Evolutionary conservation across 179 eudicot genomes (phyloP).

Genomic region (Carnegiea gigantea): DNA sequence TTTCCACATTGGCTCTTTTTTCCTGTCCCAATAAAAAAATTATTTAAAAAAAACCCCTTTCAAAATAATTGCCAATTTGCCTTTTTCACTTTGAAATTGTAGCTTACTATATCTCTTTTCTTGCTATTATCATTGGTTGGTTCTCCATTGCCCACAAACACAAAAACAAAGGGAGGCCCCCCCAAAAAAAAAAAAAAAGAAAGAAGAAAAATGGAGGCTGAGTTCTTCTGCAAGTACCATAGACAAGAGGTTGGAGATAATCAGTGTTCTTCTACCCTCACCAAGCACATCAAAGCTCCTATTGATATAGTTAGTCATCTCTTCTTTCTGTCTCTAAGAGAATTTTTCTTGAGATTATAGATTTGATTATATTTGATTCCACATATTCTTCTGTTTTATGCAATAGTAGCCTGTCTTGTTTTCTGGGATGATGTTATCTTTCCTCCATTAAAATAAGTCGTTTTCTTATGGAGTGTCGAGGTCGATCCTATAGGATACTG

Average conservation of each 20-base stretch:
- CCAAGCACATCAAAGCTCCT: conserved; percentile 70
- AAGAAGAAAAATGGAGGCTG: conserved; percentile 35
- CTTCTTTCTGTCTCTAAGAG: not conserved
- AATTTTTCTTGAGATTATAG: too few species aligned
- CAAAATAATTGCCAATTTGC: not conserved
- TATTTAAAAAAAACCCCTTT: not conserved
- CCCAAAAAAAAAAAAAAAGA: too few species aligned
- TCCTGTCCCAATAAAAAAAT: not conserved
- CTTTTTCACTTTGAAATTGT: not conserved
- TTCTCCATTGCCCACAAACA: not conserved
- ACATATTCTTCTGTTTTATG: too few species aligned
- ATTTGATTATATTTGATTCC: too few species aligned
- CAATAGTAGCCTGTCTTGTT: too few species aligned
- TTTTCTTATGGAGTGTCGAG: too few species aligned
- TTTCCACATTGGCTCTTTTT: not conserved
- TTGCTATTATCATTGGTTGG: not conserved
- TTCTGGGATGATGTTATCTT: too few species aligned
- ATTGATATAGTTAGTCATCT: conserved; percentile 47
- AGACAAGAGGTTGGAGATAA: conserved; percentile 38
- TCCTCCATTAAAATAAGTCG: too few species aligned
- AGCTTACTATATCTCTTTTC: not conserved
- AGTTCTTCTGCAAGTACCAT: conserved; percentile 50
- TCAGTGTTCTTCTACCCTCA: conserved; percentile 63
- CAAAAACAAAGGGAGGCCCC: not conserved
- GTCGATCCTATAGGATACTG: too few species aligned